phyloP scores from a whole-genome alignment of 305 asterid species.

The Fraxinus paxiana region DNA sequence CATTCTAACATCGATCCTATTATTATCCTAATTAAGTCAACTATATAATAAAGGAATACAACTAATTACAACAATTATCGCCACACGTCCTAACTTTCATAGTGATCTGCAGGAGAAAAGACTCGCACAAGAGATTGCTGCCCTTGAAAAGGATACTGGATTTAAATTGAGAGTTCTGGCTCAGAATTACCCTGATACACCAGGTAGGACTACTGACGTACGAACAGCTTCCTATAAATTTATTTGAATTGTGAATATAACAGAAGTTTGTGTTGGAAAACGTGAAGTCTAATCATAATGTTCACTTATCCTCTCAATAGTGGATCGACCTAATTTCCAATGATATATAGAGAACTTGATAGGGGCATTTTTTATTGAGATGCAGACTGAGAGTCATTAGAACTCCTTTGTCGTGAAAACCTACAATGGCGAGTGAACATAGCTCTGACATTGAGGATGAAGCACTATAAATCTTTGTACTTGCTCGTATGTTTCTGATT shows the following conservation, averaged over 20 bases:
- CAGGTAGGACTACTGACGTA: constrained; percentile 39
- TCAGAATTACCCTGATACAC: constrained; percentile 92
- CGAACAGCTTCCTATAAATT: background rate
- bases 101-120: constrained; percentile 61
- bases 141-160: constrained; percentile 79
- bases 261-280: background rate
- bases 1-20: background rate
- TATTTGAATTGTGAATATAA: too few species aligned
- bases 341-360: background rate
- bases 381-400: background rate
- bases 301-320: background rate
- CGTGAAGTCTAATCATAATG: background rate
- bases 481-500: background rate
- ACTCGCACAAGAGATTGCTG: constrained; percentile 58
- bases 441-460: background rate
- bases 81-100: constrained; percentile 1
- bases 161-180: constrained; percentile 77
- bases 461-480: background rate
- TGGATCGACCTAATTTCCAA: background rate
- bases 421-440: background rate
- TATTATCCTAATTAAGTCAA: background rate
- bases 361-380: background rate
- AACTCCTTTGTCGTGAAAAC: background rate
- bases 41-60: background rate
- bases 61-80: background rate